Evolutionary conservation across 306 rosid genomes (phyloP).

Genomic region (Morella rubra): DNA sequence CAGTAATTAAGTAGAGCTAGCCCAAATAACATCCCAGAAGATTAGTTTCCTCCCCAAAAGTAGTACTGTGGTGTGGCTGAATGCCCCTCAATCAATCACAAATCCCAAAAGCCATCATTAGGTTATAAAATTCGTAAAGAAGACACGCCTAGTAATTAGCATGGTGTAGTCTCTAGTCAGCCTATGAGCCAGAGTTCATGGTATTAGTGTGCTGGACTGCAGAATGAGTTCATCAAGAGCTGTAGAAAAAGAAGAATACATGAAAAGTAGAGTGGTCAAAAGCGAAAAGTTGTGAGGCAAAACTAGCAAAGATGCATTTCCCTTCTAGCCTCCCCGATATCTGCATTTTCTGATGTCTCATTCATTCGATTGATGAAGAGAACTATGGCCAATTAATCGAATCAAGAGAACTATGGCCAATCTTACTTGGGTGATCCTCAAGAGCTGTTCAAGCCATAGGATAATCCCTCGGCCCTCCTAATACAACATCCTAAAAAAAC

Average conservation of each 20-base stretch:
- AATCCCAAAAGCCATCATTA: neutral
- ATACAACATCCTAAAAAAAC: neutral
- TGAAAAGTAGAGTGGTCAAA: constrained; percentile 1
- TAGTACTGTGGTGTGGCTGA: neutral
- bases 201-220: neutral
- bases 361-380: neutral
- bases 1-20: neutral
- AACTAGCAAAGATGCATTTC: neutral
- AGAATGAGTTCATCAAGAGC: neutral
- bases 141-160: neutral
- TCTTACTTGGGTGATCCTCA: no score
- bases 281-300: neutral
- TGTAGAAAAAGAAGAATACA: neutral
- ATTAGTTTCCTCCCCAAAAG: neutral
- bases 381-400: neutral
- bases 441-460: no score
- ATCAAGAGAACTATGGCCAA: neutral
- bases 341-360: neutral
- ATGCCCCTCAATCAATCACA: neutral
- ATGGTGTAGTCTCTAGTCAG: neutral
- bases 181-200: neutral
- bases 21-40: neutral
- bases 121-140: neutral
- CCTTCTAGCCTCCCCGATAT: neutral
- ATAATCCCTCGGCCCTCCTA: neutral